Evolutionary conservation across 441 rosid genomes (phyloP).

Genomic region (Corymbia calophylla): DNA sequence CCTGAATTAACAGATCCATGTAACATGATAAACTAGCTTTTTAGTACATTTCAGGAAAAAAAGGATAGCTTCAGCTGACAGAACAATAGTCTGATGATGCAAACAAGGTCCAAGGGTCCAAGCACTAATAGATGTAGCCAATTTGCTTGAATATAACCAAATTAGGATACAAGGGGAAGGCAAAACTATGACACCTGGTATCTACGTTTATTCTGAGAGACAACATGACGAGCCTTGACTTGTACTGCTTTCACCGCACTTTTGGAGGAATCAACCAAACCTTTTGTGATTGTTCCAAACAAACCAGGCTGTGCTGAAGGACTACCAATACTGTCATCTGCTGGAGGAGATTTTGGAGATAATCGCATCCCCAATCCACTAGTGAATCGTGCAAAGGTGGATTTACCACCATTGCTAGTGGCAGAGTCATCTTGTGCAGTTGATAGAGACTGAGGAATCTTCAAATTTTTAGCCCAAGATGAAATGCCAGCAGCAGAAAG

Average conservation of each 20-base stretch:
- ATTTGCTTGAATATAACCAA: not conserved
- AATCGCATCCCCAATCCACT: conserved; percentile 69
- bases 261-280: conserved; percentile 88
- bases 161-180: not conserved
- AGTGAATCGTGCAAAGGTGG: conserved; percentile 77
- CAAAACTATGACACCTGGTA: conserved; percentile 59
- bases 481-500: conserved; percentile 63
- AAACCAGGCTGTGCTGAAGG: conserved; percentile 61
- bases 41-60: not conserved
- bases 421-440: conserved; percentile 43
- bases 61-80: not conserved
- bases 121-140: not conserved
- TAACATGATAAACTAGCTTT: not conserved
- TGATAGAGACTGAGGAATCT: conserved; percentile 72
- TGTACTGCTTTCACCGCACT: conserved; percentile 97
- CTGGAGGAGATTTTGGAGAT: conserved; percentile 65
- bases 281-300: conserved; percentile 75
- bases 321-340: conserved; percentile 44
- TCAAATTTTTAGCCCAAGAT: conserved; percentile 87
- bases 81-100: not conserved
- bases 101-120: not conserved
- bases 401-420: conserved; percentile 35
- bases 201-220: conserved; percentile 96
- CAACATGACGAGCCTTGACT: conserved; percentile 96
- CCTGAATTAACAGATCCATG: not conserved